phyloP scores from a whole-genome alignment of 129 eudicot genomes.

The Scalesia atractyloides region DNA sequence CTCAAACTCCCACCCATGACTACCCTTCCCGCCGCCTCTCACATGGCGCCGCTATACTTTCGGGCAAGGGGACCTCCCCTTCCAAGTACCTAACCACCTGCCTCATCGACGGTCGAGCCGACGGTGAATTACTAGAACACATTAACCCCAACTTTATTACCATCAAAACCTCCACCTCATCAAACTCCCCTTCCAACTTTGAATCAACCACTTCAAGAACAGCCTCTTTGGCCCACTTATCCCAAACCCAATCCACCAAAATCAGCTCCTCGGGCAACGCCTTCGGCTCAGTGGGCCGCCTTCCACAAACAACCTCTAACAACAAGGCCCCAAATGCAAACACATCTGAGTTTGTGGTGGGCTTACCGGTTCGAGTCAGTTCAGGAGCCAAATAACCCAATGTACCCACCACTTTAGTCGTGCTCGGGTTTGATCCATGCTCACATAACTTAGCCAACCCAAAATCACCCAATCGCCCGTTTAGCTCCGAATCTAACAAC shows the following conservation, averaged over 20 bases:
- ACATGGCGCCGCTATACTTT: not conserved
- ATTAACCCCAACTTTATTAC: conserved; percentile 1
- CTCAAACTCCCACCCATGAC: conserved; percentile 11
- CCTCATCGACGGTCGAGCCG: not conserved
- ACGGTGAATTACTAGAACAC: conserved; percentile 7
- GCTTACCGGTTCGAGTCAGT: conserved; percentile 12
- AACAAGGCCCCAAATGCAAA: conserved; percentile 11
- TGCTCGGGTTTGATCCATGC: conserved; percentile 57
- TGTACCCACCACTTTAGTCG: conserved; percentile 15
- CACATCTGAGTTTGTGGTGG: conserved; percentile 9
- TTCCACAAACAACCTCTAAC: conserved; percentile 20
- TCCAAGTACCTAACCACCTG: conserved; percentile 19
- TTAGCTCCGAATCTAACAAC: conserved; percentile 63
- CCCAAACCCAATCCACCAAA: conserved; percentile 18
- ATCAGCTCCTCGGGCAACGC: conserved; percentile 14
- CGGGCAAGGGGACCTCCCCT: conserved; percentile 13
- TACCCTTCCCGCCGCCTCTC: not conserved
- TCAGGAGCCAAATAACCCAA: conserved; percentile 20
- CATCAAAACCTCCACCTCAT: conserved; percentile 16
- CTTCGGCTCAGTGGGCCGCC: conserved; percentile 16
- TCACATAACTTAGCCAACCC: conserved; percentile 78
- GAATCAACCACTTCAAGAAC: conserved; percentile 16
- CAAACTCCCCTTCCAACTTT: conserved; percentile 6
- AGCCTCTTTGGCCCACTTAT: conserved; percentile 10
- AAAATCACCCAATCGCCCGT: conserved; percentile 74